Conservation (phyloP, 495 filamentous ascomycete species). For the Pseudoneurospora amorphoporcata region DNA sequence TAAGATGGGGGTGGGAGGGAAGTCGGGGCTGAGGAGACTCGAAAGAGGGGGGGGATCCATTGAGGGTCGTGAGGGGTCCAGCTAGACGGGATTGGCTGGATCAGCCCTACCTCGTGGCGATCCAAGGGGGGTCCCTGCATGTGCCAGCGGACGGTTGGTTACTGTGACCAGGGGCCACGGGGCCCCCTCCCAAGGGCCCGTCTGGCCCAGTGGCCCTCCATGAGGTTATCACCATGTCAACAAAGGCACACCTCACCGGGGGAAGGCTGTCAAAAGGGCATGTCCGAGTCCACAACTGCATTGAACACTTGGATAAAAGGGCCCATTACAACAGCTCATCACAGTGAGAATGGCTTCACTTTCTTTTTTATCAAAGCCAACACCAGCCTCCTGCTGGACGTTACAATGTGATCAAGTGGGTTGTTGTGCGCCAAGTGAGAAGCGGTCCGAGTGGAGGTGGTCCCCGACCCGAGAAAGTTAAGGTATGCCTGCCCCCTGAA, state of each 20-base stretch:
- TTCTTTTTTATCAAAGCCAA: neutral
- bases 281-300: neutral
- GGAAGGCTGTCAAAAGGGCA: neutral
- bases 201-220: neutral
- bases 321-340: neutral
- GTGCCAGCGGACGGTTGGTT: neutral
- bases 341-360: neutral
- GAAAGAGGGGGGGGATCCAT: neutral
- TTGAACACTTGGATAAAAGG: neutral
- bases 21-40: neutral
- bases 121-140: neutral
- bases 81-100: neutral
- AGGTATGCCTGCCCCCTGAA: neutral
- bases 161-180: neutral
- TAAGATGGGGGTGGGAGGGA: neutral
- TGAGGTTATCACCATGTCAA: neutral
- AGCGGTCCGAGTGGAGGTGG: neutral
- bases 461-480: neutral
- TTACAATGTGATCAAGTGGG: neutral
- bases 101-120: neutral
- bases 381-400: neutral
- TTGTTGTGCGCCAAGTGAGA: neutral
- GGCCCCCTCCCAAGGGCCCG: neutral
- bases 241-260: neutral
- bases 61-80: neutral